These are phyloP conservation scores for Coemansia nantahalensis DNA, from an alignment of 192 early-diverging fungal genomes.

Conservation along the genomic window DNA sequence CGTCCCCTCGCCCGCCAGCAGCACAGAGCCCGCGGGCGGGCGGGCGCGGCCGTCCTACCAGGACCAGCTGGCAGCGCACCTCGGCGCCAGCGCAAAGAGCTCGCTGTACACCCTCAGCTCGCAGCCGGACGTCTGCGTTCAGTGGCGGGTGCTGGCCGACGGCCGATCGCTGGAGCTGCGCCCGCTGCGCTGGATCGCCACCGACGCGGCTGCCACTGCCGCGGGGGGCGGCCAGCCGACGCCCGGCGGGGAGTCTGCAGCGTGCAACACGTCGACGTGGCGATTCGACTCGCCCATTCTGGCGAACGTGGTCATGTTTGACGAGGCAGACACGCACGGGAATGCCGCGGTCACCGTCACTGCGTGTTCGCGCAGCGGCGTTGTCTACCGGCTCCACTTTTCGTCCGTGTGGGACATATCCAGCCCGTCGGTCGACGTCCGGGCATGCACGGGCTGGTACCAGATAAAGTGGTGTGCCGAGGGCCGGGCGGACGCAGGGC, in stretches of 20 bases:
- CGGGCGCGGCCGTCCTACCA: slow-evolving; percentile 3
- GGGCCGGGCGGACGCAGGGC: not conserved
- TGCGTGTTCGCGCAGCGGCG: slow-evolving; percentile 27
- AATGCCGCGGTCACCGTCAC: slow-evolving; percentile 14
- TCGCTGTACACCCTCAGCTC: slow-evolving; percentile 38
- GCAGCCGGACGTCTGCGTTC: slow-evolving; percentile 44
- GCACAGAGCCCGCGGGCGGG: not conserved
- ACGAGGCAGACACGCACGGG: slow-evolving; percentile 17
- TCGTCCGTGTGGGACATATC: slow-evolving; percentile 40
- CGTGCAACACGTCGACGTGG: slow-evolving; percentile 33
- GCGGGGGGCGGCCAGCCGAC: not conserved
- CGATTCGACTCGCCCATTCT: slow-evolving; percentile 33
- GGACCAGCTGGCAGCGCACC: slow-evolving; percentile 32
- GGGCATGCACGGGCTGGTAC: slow-evolving; percentile 39
- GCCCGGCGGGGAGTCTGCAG: slow-evolving; percentile 5
- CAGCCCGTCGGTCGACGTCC: slow-evolving; percentile 17
- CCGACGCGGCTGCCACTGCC: not conserved
- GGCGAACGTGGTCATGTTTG: slow-evolving; percentile 17
- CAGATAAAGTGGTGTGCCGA: slow-evolving; percentile 35
- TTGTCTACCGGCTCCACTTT: slow-evolving; percentile 37
- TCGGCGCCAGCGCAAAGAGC: slow-evolving; percentile 20
- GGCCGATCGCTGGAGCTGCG: slow-evolving; percentile 40
- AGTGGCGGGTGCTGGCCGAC: slow-evolving; percentile 47
- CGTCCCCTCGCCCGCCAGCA: slow-evolving; percentile 25
- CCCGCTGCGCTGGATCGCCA: slow-evolving; percentile 37